Base-by-base conservation (phyloP, 305 asterid genomes). In the Nicotiana rustica region DNA sequence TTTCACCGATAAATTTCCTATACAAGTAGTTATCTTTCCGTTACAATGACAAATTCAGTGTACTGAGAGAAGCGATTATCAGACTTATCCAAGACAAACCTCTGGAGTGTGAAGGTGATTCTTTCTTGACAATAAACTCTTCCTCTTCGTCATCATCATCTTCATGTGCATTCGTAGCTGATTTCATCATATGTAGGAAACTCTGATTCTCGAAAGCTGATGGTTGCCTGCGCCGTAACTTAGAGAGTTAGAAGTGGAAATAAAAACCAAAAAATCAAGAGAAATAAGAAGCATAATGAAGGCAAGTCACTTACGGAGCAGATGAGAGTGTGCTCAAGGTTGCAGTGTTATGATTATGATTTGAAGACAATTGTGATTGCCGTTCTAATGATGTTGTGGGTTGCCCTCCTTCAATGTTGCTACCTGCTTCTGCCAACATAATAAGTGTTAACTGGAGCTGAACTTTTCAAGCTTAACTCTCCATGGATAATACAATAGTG, bases 141-240 rank as follows among this genome's bases (percentile, higher is more conserved):
- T 92, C 98, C 0, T 93, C 97, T 0, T 94, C 97, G 0, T 92
- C 97, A 52, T 75, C 65, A 1, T 93, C 96, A 69, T 93, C 99
- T 81, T 95, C 98, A 83, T 87, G 92, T 78, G 86, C 91, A 84
- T 86, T 91, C 86, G 84, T 93, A 35, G 95, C 90, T 13, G 97
- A 92, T 70, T 91, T 86, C 56, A 95, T 89, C 98, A 97, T 90
- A 83, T 91, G 91, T 86, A 90, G 85, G 89, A 93, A 97, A 84
- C 93, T 86, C 68, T 89, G 94, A 83, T 90, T 91, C 91, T 88
- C 91, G 78, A 89, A 91, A 82, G 93, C 90, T 29, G 96, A 86
- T 38, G 93, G 82, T 80, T 94, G 95, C 89, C 98, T 94, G 90
- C 31, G 65, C 83, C 70, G 83, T 6, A n/a, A 60, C 66, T 66